Evolutionary conservation across 768 basidiomycete genomes (phyloP), one percentile per base, ranked within the genome.

Genomic region (Cystobasidium ongulense): DNA sequence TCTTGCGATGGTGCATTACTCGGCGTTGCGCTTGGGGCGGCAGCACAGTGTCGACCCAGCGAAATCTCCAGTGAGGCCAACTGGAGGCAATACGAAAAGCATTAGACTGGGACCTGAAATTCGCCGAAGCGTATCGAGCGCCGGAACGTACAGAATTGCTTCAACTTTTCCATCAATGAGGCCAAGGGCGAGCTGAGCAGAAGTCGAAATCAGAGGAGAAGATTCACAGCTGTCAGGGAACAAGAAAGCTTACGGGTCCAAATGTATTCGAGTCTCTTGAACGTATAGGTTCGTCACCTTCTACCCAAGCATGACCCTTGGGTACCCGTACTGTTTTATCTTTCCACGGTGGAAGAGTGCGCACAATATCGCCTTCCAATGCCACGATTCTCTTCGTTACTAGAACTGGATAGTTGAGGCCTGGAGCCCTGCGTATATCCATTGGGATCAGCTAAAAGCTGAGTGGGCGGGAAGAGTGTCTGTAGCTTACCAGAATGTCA

Each of bases 281-380:
- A 39, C 78, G 77, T 39, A 65, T 78, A 33, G 74, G 73, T 38
- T 79, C 77, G 68, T 79, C 78, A 15, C 78, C 78, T 54, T 79
- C 78, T 39, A 79, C 74, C 74, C 73, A 74, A 18, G 38, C 52
- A 57, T 75, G 74, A 25, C 74, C 68, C 15, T 64, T 43, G 1
- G 74, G 73, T 23, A 75, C 41, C n/a, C 54, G 39, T 50, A 75
- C 74, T 7, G 35, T 46, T 25, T 72, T 70, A 29, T 70, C 74
- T 43, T 67, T 59, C 52, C 75, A 74, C 10, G 77, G 76, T 1
- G 74, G 64, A 18, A 76, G 64, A 0, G 76, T 77, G 50, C 62
- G 63, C 27, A 79, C 78, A 63, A 78, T 57, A 10, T 77, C 70
- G 27, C 76, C 73, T 21, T 78, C 76, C 4, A 79, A 67, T n/a